Percentiles rank a stretch among this genome's conserved stretches.
Conservation (phyloP, 106 monocot species). For the Phalaenopsis aphrodite region DNA sequence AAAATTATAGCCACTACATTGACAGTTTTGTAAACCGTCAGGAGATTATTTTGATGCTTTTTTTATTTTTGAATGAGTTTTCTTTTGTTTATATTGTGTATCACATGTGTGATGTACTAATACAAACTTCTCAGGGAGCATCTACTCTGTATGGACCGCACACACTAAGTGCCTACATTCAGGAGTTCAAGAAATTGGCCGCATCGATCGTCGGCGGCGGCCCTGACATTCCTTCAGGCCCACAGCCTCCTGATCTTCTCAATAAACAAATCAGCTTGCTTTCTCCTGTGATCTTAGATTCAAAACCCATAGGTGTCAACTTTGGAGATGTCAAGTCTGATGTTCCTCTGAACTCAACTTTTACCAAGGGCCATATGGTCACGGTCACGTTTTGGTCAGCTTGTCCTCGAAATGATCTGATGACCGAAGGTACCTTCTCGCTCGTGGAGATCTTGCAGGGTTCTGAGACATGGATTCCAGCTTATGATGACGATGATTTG, state of each 20-base stretch:
- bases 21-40: too few relatives aligned
- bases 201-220: conserved; percentile 27
- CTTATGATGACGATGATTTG: conserved; percentile 83
- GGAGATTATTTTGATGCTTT: too few relatives aligned
- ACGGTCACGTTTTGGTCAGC: conserved; percentile 74
- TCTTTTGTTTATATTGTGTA: too few relatives aligned
- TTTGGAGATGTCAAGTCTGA: conserved; percentile 69
- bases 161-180: conserved; percentile 83
- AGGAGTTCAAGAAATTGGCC: conserved; percentile 82
- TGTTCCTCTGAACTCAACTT: conserved; percentile 50
- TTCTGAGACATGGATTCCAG: conserved; percentile 41
- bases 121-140: conserved; percentile 51
- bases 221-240: conserved; percentile 14
- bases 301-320: conserved; percentile 38
- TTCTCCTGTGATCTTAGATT: conserved; percentile 49
- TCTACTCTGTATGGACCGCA: conserved; percentile 86
- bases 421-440: conserved; percentile 68
- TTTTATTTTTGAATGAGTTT: too few relatives aligned
- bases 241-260: conserved; percentile 69
- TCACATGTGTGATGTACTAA: too few relatives aligned
- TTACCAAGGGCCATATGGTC: conserved; percentile 44
- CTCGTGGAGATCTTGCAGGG: conserved; percentile 54
- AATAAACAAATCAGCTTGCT: conserved; percentile 67
- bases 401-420: conserved; percentile 82
- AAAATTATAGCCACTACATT: too few relatives aligned